Percentiles rank a stretch among this genome's conserved stretches.
Conservation (phyloP, 169 alveolate species). For the Cryptosporidium sp. region DNA sequence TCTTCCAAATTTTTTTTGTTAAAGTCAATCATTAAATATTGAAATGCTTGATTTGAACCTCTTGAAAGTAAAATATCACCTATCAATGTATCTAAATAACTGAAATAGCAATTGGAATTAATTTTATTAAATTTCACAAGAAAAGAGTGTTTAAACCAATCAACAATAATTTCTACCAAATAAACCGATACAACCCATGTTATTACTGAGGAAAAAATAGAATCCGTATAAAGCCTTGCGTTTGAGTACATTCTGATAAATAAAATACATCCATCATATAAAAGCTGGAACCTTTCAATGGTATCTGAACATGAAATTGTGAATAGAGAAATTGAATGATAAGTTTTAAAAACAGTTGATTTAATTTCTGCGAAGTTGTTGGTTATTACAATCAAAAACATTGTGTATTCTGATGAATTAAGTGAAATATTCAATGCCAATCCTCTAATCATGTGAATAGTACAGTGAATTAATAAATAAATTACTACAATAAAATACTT, state of each 20-base stretch:
- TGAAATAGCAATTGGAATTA: slow-evolving; percentile 75
- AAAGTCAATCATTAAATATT: slow-evolving; percentile 24
- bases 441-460: slow-evolving; percentile 88
- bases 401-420: slow-evolving; percentile 90
- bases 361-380: slow-evolving; percentile 91
- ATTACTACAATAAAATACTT: slow-evolving; percentile 51
- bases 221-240: slow-evolving; percentile 49
- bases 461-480: slow-evolving; percentile 84
- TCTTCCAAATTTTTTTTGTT: neutral
- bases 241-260: slow-evolving; percentile 86
- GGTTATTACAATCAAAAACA: slow-evolving; percentile 89
- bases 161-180: slow-evolving; percentile 86
- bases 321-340: slow-evolving; percentile 81
- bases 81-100: slow-evolving; percentile 58
- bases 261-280: slow-evolving; percentile 87
- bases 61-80: slow-evolving; percentile 73
- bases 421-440: slow-evolving; percentile 89
- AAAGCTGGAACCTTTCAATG: slow-evolving; percentile 88
- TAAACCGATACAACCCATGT: slow-evolving; percentile 81
- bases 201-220: slow-evolving; percentile 68
- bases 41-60: slow-evolving; percentile 52
- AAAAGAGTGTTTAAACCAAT: slow-evolving; percentile 87
- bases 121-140: slow-evolving; percentile 86
- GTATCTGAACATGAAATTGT: slow-evolving; percentile 88
- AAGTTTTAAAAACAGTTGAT: slow-evolving; percentile 91